A percentile compares a stretch with the other conserved stretches of the same genome.
Evolutionary conservation across 2,329 filamentous ascomycete species (phyloP).

Genomic region (Trichoderma guizhouense): DNA sequence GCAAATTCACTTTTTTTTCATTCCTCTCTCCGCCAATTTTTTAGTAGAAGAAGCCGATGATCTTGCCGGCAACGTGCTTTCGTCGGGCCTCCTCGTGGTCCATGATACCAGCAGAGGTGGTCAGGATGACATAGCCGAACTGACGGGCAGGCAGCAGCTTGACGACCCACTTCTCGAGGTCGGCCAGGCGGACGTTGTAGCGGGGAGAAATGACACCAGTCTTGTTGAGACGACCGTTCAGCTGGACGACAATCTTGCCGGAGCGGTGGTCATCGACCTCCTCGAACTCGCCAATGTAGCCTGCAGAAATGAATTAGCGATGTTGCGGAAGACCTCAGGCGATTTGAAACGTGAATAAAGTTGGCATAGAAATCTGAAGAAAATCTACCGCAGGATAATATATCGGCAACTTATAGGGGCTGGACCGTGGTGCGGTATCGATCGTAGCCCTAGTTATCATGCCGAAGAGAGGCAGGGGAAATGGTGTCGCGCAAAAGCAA

Average conservation of each 20-base stretch:
- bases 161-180: conserved; percentile 99
- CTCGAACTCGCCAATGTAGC: conserved; percentile 99
- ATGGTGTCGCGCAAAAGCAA: not conserved
- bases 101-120: conserved; percentile 99
- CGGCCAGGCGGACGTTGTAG: conserved; percentile 97
- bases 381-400: conserved; percentile 84
- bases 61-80: conserved; percentile 99
- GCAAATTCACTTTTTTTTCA: conserved; percentile 18
- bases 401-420: conserved; percentile 99
- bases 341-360: conserved; percentile 33
- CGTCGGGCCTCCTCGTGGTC: conserved; percentile 99
- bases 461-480: conserved; percentile 60
- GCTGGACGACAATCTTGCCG: conserved; percentile 99
- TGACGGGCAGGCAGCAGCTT: conserved; percentile 99
- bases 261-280: conserved; percentile 99
- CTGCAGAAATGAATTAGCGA: conserved; percentile 62
- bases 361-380: conserved; percentile 74
- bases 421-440: conserved; percentile 73
- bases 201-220: conserved; percentile 98
- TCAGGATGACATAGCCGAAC: conserved; percentile 99
- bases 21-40: conserved; percentile 25
- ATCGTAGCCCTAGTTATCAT: conserved; percentile 99
- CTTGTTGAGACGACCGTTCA: conserved; percentile 98
- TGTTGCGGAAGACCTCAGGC: conserved; percentile 97
- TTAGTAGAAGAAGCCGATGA: conserved; percentile 99